Evolutionary conservation across 1,284 basidiomycete genomes (phyloP), one percentile per base, ranked within the genome.

Genomic region (Trametes hirsuta): DNA sequence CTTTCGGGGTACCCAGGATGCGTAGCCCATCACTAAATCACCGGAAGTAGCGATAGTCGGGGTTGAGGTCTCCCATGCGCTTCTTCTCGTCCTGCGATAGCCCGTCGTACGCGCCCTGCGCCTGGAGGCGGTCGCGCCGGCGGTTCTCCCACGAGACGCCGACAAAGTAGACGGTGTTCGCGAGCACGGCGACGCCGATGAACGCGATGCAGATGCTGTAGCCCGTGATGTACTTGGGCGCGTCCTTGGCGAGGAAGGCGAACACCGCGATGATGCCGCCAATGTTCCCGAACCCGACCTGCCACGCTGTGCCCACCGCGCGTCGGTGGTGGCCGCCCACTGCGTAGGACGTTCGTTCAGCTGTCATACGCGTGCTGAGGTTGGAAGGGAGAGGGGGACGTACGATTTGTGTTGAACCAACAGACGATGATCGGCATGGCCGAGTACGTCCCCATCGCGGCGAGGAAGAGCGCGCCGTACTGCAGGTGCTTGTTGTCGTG

Each of bases 361-460:
- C n/a, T 18, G 18, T 39, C 46, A 58, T 6, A 12, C 22, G n/a
- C 9, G 14, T n/a, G 6, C 3, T 14, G 6, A 12, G 18, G 11
- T 0, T 3, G 36, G 4, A n/a, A 22, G 6, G 22, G 4, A 18
- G 4, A 11, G 18, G 30, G 22, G 3, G 6, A 65, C 69, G 61
- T 40, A 73, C 72, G 46, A 47, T 74, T 74, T 44, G 71, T 73
- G 60, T 69, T 70, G 65, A 71, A 73, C 75, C 75, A 76, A 37
- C 74, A 73, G 11, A 73, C 57, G 49, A 70, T 65, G 39, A 75
- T 70, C 15, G 74, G 69, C 62, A 73, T 70, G 14, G 70, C 68
- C 24, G 71, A 62, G 65, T 71, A 74, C 57, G 67, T 69, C 49
- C 74, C 74, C 52, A 67, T 69, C 21, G 70, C 70, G 10, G 65